Base-by-base conservation (phyloP, 2,329 filamentous ascomycete species). In the Podosphaera fusca region DNA sequence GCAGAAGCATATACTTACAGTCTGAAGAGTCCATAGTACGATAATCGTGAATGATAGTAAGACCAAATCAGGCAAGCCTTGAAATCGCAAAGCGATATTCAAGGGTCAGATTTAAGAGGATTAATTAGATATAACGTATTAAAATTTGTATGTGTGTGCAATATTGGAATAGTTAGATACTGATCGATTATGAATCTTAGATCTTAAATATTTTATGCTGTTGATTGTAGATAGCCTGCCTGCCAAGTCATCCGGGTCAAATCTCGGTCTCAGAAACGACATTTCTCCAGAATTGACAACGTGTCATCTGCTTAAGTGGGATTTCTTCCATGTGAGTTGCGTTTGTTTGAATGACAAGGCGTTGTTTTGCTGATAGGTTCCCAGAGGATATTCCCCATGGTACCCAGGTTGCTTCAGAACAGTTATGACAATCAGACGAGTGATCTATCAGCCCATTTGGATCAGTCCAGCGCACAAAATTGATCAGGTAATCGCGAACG, bases 401-500 rank as follows among this genome's bases (percentile, higher is more conserved):
- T n/a, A 30, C 31, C 42, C 42, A 56, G 33, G 30, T 34, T 36
- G n/a, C 14, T 21, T 34, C 5, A 21, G 50, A 53, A 14, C 33
- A 9, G 21, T 53, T 33, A 31, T 36, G 14, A 42, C 38, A 42
- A 29, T 10, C 31, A 3, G 50, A 53, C 6, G 34, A 36, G 2
- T 29, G 14, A 30, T 3, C 21, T 3, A 7, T 35, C 8, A 46
- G 6, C 6, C 56, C 31, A 55, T 65, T 66, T 2, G 64, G 63
- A 58, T 65, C 59, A 9, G 57, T 36, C 47, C 58, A 56, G 2
- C 53, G 55, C 8, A 64, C 59, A 54, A 64, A 65, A 45, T 58
- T 61, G 3, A 60, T 58, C 63, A 62, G 65, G 56, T 60, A 63
- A 31, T 63, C 58, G n/a, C 57, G 58, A 59, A 65, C 64, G 21